Base-by-base conservation (phyloP, 2,329 filamentous ascomycete genomes). In the Harringtonia lauricola region DNA sequence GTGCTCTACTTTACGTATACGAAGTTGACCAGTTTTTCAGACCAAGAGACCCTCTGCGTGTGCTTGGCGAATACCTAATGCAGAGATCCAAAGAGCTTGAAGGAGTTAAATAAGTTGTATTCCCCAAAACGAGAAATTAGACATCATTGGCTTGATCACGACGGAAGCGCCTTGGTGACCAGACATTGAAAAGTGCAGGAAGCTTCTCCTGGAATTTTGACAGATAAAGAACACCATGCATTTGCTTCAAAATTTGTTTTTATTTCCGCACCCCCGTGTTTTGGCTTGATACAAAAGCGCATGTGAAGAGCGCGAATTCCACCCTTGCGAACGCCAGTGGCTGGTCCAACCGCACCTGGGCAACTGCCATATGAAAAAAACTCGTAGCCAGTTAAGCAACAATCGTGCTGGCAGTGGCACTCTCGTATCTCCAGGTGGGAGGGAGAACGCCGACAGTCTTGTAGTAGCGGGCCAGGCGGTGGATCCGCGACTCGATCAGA, bases 401-500 rank as follows among this genome's bases (percentile, higher is more conserved):
- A 61, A 94, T 75, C 65, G 88, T 94, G 79, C 78, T 86, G 72
- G 90, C 90, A 59, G 90, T 96, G 67, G 90, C 87, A 68, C 79
- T 86, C 85, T 96, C 90, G 80, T 96, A 96, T 76, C 86, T 89
- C 90, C 90, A 96, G 74, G 86, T 96, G 59, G 90, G 90, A 63
- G 90, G 77, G 51, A 83, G 75, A 62, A 82, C 76, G 66, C 78
- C 79, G 64, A 81, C 90, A 67, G 88, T 90, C 86, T 95, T 96
- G 86, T 96, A 98, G 85, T 53, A 54, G 76, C 83, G 85, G 66
- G 88, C 92, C 59, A 98, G 85, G 76, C 92, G 90, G 85, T 98
- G 92, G 73, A 98, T 96, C 74, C 94, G 87, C 67, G 92, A 96
- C 81, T 98, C 92, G 74, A 98, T 94, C 61, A 98, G 85, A 90